These are phyloP conservation scores for Tetrahymena borealis DNA, from an alignment of 73 alveolate species.

Conservation along the genomic window DNA sequence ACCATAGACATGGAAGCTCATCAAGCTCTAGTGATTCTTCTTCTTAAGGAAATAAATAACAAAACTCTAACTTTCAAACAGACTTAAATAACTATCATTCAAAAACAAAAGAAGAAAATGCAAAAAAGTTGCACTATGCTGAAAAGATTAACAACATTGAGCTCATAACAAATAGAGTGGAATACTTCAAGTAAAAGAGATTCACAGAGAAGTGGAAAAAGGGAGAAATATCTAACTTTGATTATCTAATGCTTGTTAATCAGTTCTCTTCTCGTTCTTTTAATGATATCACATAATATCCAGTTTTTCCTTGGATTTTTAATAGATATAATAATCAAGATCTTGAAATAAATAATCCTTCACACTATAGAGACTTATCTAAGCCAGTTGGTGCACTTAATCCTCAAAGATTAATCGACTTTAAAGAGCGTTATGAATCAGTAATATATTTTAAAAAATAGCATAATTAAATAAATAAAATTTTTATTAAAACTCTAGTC, in stretches of 20 bases:
- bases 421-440: conserved; percentile 40
- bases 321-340: conserved; percentile 59
- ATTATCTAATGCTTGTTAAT: conserved; percentile 85
- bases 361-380: conserved; percentile 85
- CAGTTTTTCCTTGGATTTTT: conserved; percentile 96
- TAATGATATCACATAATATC: conserved; percentile 91
- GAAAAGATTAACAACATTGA: background rate
- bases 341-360: conserved; percentile 54
- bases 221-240: conserved; percentile 84
- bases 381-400: conserved; percentile 98
- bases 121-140: background rate
- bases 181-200: background rate
- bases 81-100: background rate
- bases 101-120: background rate
- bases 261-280: conserved; percentile 78
- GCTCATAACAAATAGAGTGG: background rate
- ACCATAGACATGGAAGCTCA: background rate
- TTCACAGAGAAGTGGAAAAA: conserved; percentile 75
- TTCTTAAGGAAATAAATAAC: background rate
- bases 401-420: conserved; percentile 75
- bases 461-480: no score
- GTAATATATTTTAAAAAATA: background rate
- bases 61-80: no score
- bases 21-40: background rate
- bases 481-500: background rate